Base-by-base conservation (phyloP, 164 flowering plant species). In the Piper betle region DNA sequence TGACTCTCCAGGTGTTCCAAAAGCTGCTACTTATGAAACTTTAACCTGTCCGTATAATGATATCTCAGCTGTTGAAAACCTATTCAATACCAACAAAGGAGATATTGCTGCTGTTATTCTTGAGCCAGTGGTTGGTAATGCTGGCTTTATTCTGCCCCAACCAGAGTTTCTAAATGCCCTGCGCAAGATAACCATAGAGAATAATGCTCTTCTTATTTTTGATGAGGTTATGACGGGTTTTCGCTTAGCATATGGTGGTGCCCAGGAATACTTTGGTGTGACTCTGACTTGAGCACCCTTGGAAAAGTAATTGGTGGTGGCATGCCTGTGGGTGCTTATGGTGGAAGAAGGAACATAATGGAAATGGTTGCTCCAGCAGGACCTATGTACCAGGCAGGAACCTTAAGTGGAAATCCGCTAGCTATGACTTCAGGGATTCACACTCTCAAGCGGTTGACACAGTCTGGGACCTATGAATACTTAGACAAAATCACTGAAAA, bases 311-410 rank as follows among this genome's bases (percentile, higher is more conserved):
- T 93, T 43, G 99, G 99, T 42, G 99, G 99, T 39, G 97, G 96
- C 42, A 77, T 93, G 39, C 96, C 97, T 2, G 99, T 93, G 9
- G 99, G 99, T n/a, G 97, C 96, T 17, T 93, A 90, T 65, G 99
- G 97, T 59, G 99, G 99, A 41, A 80, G 96, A 71, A 79, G 85
- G 67, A 97, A 90, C 50, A 90, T 93, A 6, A 88, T 91, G 99
- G 93, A 93, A 72, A 82, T 88, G 95, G 99, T 93, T 61, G 99
- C 99, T 4, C 97, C 99, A 5, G 89, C 96, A 52, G 99, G 99
- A 38, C 99, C 97, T 25, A 83, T 93, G 94, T 90, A 88, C 71
- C 96, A 93, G 64, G 99, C 95, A 39, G 97, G 99, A 57, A 93
- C 99, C 61, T 77, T 93, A 67, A 93, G 99, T 68, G 97, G 97